Evolutionary conservation across 2,329 filamentous ascomycete species (phyloP).

Genomic region (Neodidymelliopsis sp.): DNA sequence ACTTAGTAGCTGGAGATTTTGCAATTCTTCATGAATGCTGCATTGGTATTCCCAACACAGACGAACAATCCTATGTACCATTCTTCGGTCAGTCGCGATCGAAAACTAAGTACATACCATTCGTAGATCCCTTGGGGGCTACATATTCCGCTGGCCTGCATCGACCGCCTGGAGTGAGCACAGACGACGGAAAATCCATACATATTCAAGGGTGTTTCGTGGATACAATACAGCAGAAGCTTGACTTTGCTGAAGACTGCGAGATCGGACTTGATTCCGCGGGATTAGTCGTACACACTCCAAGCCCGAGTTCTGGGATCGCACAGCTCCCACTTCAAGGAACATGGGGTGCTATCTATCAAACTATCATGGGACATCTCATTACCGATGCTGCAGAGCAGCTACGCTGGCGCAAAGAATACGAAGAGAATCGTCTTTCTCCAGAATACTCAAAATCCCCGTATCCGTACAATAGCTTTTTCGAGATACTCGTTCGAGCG

Average conservation of each 20-base stretch:
- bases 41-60: slow-evolving; percentile 1
- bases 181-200: not conserved
- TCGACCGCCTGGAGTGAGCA: not conserved
- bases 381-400: not conserved
- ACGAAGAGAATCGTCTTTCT: slow-evolving; percentile 5
- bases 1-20: slow-evolving; percentile 10
- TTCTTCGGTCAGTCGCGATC: not conserved
- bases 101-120: not conserved
- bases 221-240: slow-evolving; percentile 6
- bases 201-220: slow-evolving; percentile 4
- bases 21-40: slow-evolving; percentile 16
- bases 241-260: slow-evolving; percentile 7
- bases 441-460: slow-evolving; percentile 5
- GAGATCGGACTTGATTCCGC: not conserved
- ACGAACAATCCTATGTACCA: not conserved
- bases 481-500: slow-evolving; percentile 3
- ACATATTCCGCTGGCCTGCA: slow-evolving; percentile 13
- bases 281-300: not conserved
- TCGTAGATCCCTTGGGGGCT: not conserved
- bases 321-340: slow-evolving; percentile 6
- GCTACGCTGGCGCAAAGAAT: slow-evolving; percentile 11
- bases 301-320: not conserved
- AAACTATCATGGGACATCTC: slow-evolving; percentile 3
- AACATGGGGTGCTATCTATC: slow-evolving; percentile 17
- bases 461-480: slow-evolving; percentile 10